A percentile compares a stretch with the other conserved stretches of the same genome.
Conservation (phyloP, 2,329 filamentous ascomycete genomes). For the Fusarium devonianum region DNA sequence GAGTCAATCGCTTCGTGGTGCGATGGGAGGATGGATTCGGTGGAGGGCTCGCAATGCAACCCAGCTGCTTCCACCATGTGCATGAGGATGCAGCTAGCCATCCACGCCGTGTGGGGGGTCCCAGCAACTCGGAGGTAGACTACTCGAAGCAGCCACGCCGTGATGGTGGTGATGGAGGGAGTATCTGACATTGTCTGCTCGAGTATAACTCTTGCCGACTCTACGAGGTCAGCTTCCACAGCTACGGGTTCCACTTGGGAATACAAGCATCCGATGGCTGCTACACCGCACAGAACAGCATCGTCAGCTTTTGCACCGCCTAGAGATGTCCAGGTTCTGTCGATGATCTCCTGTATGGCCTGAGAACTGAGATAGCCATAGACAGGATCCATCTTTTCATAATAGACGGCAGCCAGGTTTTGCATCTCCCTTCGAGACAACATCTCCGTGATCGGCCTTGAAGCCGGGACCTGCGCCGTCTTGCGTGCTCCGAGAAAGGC, state of each 20-base stretch:
- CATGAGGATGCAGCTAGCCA: slow-evolving; percentile 64
- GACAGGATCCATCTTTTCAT: slow-evolving; percentile 59
- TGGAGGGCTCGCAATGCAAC: slow-evolving; percentile 50
- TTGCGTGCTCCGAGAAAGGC: slow-evolving; percentile 42
- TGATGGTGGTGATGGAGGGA: slow-evolving; percentile 51
- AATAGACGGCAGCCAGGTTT: slow-evolving; percentile 55
- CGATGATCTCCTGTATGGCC: slow-evolving; percentile 39
- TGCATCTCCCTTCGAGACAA: slow-evolving; percentile 58
- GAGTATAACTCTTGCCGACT: slow-evolving; percentile 54
- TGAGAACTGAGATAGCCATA: slow-evolving; percentile 58
- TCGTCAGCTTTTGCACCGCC: slow-evolving; percentile 32
- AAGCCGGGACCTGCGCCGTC: slow-evolving; percentile 28
- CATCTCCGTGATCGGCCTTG: slow-evolving; percentile 53
- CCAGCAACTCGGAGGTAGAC: slow-evolving; percentile 61
- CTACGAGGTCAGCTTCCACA: slow-evolving; percentile 55
- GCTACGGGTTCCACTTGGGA: slow-evolving; percentile 51
- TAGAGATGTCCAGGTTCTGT: slow-evolving; percentile 46
- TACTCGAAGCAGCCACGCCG: slow-evolving; percentile 61
- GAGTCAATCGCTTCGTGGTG: slow-evolving; percentile 41
- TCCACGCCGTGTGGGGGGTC: slow-evolving; percentile 62
- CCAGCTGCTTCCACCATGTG: slow-evolving; percentile 64
- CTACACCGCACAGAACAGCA: slow-evolving; percentile 60
- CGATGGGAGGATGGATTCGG: slow-evolving; percentile 38
- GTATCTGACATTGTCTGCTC: slow-evolving; percentile 48
- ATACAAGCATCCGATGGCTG: slow-evolving; percentile 61